These are phyloP conservation scores for Lantana camara DNA, from an alignment of 257 asterid species.

Conservation along the genomic window DNA sequence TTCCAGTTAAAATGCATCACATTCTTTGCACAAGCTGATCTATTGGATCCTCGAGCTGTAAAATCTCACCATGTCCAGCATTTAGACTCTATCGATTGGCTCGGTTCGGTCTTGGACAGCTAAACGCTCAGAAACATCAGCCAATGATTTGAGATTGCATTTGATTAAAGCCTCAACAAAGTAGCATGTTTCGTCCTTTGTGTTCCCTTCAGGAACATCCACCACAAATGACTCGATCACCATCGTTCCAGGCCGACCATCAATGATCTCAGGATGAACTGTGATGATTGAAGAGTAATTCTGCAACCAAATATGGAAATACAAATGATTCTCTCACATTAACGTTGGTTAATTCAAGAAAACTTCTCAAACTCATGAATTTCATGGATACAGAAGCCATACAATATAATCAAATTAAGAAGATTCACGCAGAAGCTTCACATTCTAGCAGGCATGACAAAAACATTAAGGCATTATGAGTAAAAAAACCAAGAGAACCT, in stretches of 20 bases:
- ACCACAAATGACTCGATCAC: constrained; percentile 87
- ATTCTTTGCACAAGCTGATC: constrained; percentile 26
- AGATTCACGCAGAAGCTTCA: neutral
- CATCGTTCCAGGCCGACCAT: constrained; percentile 79
- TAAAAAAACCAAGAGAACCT: neutral
- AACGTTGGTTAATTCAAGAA: neutral
- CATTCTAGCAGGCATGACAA: neutral
- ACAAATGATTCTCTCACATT: neutral
- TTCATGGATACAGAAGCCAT: neutral
- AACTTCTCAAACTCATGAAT: neutral
- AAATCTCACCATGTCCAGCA: neutral
- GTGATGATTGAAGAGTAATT: constrained; percentile 78
- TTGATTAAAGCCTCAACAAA: constrained; percentile 83
- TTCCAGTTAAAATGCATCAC: constrained; percentile 26
- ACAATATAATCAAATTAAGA: neutral
- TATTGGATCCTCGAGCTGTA: constrained; percentile 26
- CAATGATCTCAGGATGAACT: constrained; percentile 75
- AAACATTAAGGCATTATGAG: neutral
- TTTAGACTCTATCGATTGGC: constrained; percentile 52
- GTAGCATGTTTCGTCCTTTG: constrained; percentile 79
- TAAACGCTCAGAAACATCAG: constrained; percentile 79
- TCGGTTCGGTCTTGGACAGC: constrained; percentile 64
- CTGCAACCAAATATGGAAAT: constrained; percentile 41
- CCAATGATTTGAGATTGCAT: constrained; percentile 87
- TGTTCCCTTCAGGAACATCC: constrained; percentile 87